Conservation (phyloP, 2,329 filamentous ascomycete genomes). For the Sporothrix variecibatus region DNA sequence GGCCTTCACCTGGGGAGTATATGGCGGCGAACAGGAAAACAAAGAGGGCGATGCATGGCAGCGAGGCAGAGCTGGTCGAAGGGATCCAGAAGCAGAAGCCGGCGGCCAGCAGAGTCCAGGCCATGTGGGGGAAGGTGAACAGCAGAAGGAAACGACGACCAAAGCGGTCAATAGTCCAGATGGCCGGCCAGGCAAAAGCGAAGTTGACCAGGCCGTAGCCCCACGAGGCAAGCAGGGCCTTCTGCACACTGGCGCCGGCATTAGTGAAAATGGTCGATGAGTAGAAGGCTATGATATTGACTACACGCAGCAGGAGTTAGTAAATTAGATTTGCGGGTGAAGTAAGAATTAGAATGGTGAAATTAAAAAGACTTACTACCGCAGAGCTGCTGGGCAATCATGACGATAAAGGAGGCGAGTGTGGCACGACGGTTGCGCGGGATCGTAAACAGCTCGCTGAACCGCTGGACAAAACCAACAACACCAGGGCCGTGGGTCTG, state of each 20-base stretch:
- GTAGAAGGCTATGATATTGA: slow-evolving; percentile 78
- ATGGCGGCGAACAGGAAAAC: slow-evolving; percentile 37
- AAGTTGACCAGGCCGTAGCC: slow-evolving; percentile 64
- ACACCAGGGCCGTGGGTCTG: slow-evolving; percentile 47
- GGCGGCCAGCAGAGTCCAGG: slow-evolving; percentile 55
- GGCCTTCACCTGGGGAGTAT: slow-evolving; percentile 55
- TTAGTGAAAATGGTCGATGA: slow-evolving; percentile 63
- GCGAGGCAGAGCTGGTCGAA: slow-evolving; percentile 38
- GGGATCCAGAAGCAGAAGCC: slow-evolving; percentile 26
- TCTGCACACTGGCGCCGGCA: slow-evolving; percentile 56
- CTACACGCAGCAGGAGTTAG: too few relatives aligned
- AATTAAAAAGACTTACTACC: slow-evolving; percentile 39
- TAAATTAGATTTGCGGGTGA: too few relatives aligned
- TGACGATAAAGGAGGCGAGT: slow-evolving; percentile 74
- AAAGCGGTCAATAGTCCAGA: slow-evolving; percentile 68
- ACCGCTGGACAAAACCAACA: slow-evolving; percentile 43
- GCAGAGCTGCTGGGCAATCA: slow-evolving; percentile 76
- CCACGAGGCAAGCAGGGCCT: slow-evolving; percentile 64
- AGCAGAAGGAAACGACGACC: slow-evolving; percentile 62
- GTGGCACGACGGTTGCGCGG: slow-evolving; percentile 71
- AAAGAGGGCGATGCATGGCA: slow-evolving; percentile 52
- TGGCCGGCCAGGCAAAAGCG: slow-evolving; percentile 62
- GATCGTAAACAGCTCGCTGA: slow-evolving; percentile 67
- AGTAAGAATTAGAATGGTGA: too few relatives aligned
- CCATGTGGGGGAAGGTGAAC: slow-evolving; percentile 69